phyloP scores from a whole-genome alignment of 2,329 filamentous ascomycete genomes.

The Microdochium trichocladiopsis region DNA sequence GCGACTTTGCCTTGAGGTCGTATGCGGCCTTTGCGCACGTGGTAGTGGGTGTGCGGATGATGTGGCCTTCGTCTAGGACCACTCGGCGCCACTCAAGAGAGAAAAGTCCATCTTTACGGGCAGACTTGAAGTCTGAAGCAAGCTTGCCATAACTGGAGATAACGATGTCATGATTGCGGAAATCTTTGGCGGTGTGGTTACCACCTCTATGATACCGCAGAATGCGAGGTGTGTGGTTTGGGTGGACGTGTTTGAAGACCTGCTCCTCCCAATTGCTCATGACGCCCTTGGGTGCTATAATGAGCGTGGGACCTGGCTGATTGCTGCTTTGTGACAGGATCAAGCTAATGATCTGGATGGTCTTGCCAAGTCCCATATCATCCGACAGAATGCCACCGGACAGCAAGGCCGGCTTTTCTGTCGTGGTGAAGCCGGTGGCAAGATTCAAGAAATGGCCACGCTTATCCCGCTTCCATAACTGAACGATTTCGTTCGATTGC shows the following conservation, averaged over 20 bases:
- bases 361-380: slow-evolving; percentile 91
- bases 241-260: slow-evolving; percentile 63
- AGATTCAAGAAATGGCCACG: slow-evolving; percentile 52
- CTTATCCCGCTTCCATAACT: slow-evolving; percentile 65
- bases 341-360: slow-evolving; percentile 75
- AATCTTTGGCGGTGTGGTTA: slow-evolving; percentile 37
- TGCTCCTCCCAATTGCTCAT: slow-evolving; percentile 90
- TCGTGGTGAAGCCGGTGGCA: slow-evolving; percentile 62
- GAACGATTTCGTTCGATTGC: slow-evolving; percentile 56
- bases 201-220: slow-evolving; percentile 64
- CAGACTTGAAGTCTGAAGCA: slow-evolving; percentile 53
- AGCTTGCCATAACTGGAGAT: slow-evolving; percentile 81
- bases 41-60: slow-evolving; percentile 69
- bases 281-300: slow-evolving; percentile 74
- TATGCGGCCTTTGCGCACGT: slow-evolving; percentile 65
- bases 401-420: slow-evolving; percentile 52
- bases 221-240: slow-evolving; percentile 55
- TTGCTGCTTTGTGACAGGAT: slow-evolving; percentile 50
- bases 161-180: slow-evolving; percentile 65
- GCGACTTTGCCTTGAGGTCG: slow-evolving; percentile 59
- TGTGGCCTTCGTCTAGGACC: slow-evolving; percentile 79
- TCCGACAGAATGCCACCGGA: slow-evolving; percentile 83
- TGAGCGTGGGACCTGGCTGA: slow-evolving; percentile 60
- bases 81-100: slow-evolving; percentile 66
- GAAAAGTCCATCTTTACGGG: slow-evolving; percentile 33